Evolutionary conservation across 1,284 basidiomycete genomes (phyloP), one percentile per base, ranked within the genome.

Genomic region (Boletus sp.): DNA sequence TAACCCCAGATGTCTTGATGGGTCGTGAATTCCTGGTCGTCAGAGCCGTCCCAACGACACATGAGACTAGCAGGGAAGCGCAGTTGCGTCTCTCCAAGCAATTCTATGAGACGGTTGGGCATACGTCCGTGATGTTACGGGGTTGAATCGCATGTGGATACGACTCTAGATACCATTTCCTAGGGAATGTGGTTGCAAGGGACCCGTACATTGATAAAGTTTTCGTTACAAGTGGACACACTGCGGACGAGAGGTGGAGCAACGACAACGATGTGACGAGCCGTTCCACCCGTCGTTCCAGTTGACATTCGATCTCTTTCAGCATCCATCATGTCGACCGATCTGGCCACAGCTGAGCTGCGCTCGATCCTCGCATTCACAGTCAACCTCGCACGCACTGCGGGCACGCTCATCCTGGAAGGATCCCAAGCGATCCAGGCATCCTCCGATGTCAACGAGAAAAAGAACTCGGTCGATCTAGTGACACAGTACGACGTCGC

Each of bases 401-500:
- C 90, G 2, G 90, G 90, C n/a, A 80, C 79, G 11, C 75, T 92
- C 58, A 91, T 93, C 59, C 77, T 90, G 7, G 83, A 90, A 73
- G 90, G 91, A 64, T 90, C 91, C 16, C 80, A 84, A 52, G 88
- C 86, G 31, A 92, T 93, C 68, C 84, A 84, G 61, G 77, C 77
- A 1, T 76, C 80, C 4, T 76, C 83, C 10, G 81, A 82, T 67
- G 81, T 93, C 56, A 86, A 86, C 67, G 89, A 93, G 80, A 97
- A 96, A 83, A 90, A 91, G 76, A 96, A 96, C 74, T 88, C 92
- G 13, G 93, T 95, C 21, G 94, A 96, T 77, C 82, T 98, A 43
- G 97, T 98, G n/a, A 98, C 97, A 0, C 93, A 98, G 78, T 97
- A 94, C 70, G 96, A 99, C 77, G 92, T 97, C 63, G 88, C 83